These are phyloP conservation scores for Dendrothele bispora DNA, from an alignment of 768 basidiomycete species.

Conservation along the genomic window DNA sequence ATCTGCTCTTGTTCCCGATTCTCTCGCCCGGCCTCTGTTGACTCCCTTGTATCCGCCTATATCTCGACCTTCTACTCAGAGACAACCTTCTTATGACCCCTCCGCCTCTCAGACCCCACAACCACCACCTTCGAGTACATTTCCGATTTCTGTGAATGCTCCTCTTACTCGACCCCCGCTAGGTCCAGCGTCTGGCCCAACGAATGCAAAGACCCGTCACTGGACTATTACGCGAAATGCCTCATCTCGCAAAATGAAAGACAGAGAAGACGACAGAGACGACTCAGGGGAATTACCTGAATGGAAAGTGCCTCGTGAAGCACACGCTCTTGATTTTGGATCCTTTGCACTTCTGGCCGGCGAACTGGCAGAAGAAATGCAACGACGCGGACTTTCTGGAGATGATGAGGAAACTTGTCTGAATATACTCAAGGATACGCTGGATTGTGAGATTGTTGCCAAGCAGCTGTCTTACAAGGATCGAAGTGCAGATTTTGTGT, in stretches of 20 bases:
- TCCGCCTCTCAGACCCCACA: conserved; percentile 19
- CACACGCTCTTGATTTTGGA: conserved; percentile 60
- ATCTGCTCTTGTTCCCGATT: conserved; percentile 61
- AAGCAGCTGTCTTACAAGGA: conserved; percentile 8
- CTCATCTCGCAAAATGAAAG: conserved; percentile 47
- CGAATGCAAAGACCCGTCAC: conserved; percentile 46
- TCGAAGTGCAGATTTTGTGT: conserved; percentile 15
- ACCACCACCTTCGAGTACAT: conserved; percentile 15
- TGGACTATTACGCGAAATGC: conserved; percentile 61
- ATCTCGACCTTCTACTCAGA: conserved; percentile 19
- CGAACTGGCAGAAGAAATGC: conserved; percentile 44
- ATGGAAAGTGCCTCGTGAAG: conserved; percentile 53
- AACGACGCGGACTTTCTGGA: conserved; percentile 25
- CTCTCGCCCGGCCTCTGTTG: conserved; percentile 52
- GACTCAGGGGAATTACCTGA: conserved; percentile 34
- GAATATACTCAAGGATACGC: conserved; percentile 35
- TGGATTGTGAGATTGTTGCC: conserved; percentile 31
- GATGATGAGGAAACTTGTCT: conserved; percentile 34
- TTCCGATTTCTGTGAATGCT: conserved; percentile 27
- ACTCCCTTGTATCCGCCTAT: conserved; percentile 55
- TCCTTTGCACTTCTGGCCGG: conserved; percentile 56
- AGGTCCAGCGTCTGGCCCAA: conserved; percentile 11
- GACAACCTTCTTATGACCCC: conserved; percentile 8
- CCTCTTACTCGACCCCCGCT: conserved; percentile 18
- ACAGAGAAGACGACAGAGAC: conserved; percentile 50